Evolutionary conservation across 2,329 filamentous ascomycete genomes (phyloP).

Genomic region (Fusarium coicis): DNA sequence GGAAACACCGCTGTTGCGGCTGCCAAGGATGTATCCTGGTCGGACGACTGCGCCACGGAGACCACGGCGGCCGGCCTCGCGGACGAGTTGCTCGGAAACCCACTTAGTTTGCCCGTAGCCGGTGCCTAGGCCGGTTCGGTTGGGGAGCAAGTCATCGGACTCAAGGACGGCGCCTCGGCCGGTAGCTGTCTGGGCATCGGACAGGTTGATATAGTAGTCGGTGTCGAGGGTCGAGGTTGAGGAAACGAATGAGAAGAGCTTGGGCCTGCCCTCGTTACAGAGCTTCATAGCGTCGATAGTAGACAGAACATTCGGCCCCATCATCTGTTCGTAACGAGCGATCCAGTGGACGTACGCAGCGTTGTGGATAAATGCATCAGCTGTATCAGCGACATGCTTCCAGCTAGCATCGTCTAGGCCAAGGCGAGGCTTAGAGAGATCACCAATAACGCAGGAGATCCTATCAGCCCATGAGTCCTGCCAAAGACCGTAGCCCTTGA

Average conservation of each 20-base stretch:
- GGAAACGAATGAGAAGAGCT: neutral
- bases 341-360: neutral
- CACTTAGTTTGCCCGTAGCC: conserved; percentile 2
- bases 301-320: neutral
- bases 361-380: neutral
- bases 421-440: conserved; percentile 58
- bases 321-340: neutral
- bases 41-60: neutral
- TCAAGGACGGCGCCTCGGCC: neutral
- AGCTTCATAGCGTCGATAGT: neutral
- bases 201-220: conserved; percentile 1
- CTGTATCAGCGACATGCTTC: neutral
- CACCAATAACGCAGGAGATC: conserved; percentile 72
- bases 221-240: neutral
- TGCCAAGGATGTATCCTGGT: neutral
- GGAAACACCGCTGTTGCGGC: neutral
- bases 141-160: neutral
- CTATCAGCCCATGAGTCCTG: conserved; percentile 67
- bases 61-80: neutral
- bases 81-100: conserved; percentile 2
- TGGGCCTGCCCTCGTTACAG: neutral
- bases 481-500: conserved; percentile 85
- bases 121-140: neutral
- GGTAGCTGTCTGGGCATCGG: neutral
- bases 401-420: neutral